These are phyloP conservation scores for Euphorbia celastroides DNA, from an alignment of 441 rosid species.

Conservation along the genomic window DNA sequence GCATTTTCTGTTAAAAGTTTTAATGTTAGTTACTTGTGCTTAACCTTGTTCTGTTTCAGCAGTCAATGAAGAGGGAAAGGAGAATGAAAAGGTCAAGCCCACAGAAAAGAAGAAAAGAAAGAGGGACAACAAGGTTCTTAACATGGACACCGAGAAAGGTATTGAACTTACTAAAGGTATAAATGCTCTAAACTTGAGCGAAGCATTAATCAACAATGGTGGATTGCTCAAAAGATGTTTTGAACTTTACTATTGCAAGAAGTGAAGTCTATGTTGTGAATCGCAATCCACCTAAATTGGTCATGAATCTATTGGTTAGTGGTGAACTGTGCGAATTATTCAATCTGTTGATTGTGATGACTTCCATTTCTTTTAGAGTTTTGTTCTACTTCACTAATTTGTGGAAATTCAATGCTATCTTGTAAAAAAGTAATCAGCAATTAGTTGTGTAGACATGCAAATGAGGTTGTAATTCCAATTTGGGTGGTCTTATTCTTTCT, in stretches of 20 bases:
- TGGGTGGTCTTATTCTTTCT: background rate
- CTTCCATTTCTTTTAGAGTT: background rate
- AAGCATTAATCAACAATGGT: background rate
- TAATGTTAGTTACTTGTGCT: too few relatives aligned
- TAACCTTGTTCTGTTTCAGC: conserved; percentile 22
- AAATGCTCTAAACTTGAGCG: background rate
- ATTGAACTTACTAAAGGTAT: conserved; percentile 20
- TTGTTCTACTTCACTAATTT: background rate
- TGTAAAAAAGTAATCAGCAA: background rate
- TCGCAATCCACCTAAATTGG: too few relatives aligned
- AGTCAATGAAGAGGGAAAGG: conserved; percentile 22
- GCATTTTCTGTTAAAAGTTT: too few relatives aligned
- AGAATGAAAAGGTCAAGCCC: conserved; percentile 11
- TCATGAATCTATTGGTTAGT: too few relatives aligned
- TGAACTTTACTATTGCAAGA: background rate
- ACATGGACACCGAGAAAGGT: conserved; percentile 14
- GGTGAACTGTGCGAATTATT: too few relatives aligned
- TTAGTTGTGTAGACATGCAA: background rate
- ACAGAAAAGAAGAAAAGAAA: conserved; percentile 35
- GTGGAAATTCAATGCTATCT: background rate
- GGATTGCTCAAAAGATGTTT: background rate
- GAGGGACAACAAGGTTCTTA: conserved; percentile 21
- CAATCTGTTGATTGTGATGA: too few relatives aligned
- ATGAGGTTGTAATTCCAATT: background rate
- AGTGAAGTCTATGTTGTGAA: background rate